Evolutionary conservation across 2,329 filamentous ascomycete species (phyloP), one percentile per base, ranked within the genome.

Genomic region (Albifimbria verrucaria): DNA sequence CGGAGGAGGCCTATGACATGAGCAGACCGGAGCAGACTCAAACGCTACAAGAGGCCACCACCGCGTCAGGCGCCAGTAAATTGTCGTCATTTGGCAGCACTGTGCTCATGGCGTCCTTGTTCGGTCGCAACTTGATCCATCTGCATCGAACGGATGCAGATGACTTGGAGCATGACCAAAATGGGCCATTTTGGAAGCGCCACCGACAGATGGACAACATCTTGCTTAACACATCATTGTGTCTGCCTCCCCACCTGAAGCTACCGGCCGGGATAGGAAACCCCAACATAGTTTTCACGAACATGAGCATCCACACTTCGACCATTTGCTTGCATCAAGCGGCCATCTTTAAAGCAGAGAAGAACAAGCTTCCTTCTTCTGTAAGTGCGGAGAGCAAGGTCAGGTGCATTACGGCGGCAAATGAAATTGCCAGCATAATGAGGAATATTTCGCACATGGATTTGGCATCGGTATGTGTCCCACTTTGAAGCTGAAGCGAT

Each of bases 311-410:
- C 26, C 92, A 97, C 68, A 96, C 94, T 0, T 96, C 92, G 1
- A 92, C 91, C 2, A 97, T 99, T 51, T 97, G 93, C 68, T 77
- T 99, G n/a, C 94, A 99, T 65, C 94, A 99, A 73, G 94, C 93
- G 2, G 94, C 94, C 23, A 97, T 99, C 20, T 97, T 93, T 79
- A 97, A 97, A 68, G 92, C 92, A 0, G 93, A 97, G 63, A 94
- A 92, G 72, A 88, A 96, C 69, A 83, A 85, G 50, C 75, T 97
- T 55, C 86, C 90, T 1, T 76, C 81, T 1, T 86, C 88, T 18
- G 87, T 97, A 46, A 87, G 89, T 57, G 85, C 89, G 1, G 93
- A 97, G 67, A 96, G 92, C 69, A 97, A 96, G 69, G 84, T 94
- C 15, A 83, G 94, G 56, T 97, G 94, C 63, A 91, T 97, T 54